Percentiles rank a stretch among this genome's conserved stretches.
These are phyloP conservation scores for Sugiyamaella smithiae DNA, from an alignment of 805 yeast genomes.

Conservation along the genomic window DNA sequence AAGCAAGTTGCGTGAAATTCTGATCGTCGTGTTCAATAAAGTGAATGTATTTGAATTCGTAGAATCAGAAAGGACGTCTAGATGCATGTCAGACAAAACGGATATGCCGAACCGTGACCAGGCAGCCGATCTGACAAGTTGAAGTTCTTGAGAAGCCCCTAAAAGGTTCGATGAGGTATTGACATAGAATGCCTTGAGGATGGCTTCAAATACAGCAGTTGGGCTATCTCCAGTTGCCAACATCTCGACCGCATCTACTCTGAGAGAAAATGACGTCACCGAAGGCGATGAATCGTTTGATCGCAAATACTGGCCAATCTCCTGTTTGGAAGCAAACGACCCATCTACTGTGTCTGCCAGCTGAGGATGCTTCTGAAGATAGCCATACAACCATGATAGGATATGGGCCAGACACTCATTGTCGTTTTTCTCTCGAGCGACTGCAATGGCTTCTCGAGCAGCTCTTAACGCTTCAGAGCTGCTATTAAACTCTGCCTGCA, in stretches of 20 bases:
- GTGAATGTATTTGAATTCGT: slow-evolving; percentile 4
- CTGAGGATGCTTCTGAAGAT: slow-evolving; percentile 63
- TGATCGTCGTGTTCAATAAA: slow-evolving; percentile 8
- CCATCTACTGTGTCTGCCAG: slow-evolving; percentile 37
- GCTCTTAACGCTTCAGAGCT: slow-evolving; percentile 69
- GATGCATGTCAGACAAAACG: slow-evolving; percentile 17
- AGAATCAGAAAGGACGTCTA: slow-evolving; percentile 10
- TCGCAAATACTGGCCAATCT: slow-evolving; percentile 60
- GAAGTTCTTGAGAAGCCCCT: neutral
- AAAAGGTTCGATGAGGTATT: slow-evolving; percentile 13
- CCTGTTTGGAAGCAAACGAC: slow-evolving; percentile 58
- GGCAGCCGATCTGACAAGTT: slow-evolving; percentile 16
- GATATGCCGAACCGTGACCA: slow-evolving; percentile 25
- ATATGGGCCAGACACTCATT: slow-evolving; percentile 66
- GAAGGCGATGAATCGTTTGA: slow-evolving; percentile 39
- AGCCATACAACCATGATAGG: slow-evolving; percentile 54
- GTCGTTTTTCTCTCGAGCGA: slow-evolving; percentile 84
- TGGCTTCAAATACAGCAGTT: slow-evolving; percentile 40
- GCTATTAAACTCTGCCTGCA: slow-evolving; percentile 67
- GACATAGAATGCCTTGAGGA: slow-evolving; percentile 24
- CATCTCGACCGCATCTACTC: slow-evolving; percentile 17
- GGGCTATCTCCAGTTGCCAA: slow-evolving; percentile 19
- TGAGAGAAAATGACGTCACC: slow-evolving; percentile 18
- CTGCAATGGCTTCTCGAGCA: slow-evolving; percentile 80
- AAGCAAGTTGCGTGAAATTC: slow-evolving; percentile 9